These are phyloP conservation scores for Salix arbutifolia DNA, from an alignment of 345 rosid species.

Conservation along the genomic window DNA sequence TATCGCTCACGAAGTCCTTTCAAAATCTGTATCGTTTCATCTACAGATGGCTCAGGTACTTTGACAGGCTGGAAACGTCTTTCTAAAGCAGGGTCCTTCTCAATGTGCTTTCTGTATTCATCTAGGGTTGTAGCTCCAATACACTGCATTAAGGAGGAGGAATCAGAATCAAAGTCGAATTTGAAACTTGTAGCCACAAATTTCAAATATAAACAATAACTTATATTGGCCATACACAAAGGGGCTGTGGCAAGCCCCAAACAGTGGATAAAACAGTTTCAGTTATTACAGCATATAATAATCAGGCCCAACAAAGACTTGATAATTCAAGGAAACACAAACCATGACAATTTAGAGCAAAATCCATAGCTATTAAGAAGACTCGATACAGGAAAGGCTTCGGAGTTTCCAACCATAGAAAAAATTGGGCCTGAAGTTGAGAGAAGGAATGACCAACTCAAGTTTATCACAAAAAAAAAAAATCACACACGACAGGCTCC, in stretches of 20 bases:
- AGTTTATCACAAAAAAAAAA: background rate
- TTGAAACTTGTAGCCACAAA: background rate
- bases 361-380: background rate
- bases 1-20: conserved; percentile 91
- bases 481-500: background rate
- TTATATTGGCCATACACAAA: background rate
- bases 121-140: conserved; percentile 99
- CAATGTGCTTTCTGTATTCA: conserved; percentile 96
- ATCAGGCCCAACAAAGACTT: background rate
- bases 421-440: background rate
- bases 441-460: background rate
- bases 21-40: conserved; percentile 87
- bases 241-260: background rate
- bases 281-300: background rate
- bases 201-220: background rate
- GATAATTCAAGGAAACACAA: background rate
- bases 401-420: background rate
- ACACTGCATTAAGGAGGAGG: conserved; percentile 52
- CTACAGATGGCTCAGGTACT: conserved; percentile 97
- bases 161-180: background rate
- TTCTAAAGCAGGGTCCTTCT: conserved; percentile 98
- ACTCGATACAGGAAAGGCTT: background rate
- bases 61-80: conserved; percentile 99
- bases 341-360: background rate
- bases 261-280: background rate